These are phyloP conservation scores for Melanogaster broomeanus DNA, from an alignment of 768 basidiomycete species.

Conservation along the genomic window DNA sequence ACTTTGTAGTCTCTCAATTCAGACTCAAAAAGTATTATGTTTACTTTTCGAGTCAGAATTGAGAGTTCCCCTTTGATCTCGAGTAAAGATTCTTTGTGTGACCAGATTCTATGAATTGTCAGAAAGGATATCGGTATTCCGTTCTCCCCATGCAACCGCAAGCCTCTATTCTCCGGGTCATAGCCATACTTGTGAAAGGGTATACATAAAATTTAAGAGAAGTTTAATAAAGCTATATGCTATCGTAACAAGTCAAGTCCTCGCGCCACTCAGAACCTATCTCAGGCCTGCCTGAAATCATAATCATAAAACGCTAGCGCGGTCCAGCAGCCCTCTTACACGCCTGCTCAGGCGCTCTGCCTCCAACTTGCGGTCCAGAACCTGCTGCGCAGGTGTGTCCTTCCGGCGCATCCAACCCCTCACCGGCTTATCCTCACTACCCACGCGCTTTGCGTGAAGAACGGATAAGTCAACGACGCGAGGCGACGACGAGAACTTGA, in stretches of 20 bases:
- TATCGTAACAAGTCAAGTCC: neutral
- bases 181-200: neutral
- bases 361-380: constrained; percentile 74
- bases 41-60: too few species aligned
- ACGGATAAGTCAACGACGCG: constrained; percentile 83
- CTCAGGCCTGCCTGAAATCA: neutral
- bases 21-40: too few species aligned
- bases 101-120: too few species aligned
- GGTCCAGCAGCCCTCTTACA: constrained; percentile 70
- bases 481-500: constrained; percentile 80
- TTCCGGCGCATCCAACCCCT: constrained; percentile 80
- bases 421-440: constrained; percentile 43
- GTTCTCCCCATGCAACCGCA: too few species aligned
- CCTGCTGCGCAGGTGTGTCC: constrained; percentile 79
- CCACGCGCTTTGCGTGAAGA: constrained; percentile 51
- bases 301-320: constrained; percentile 43
- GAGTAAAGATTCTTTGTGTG: too few species aligned
- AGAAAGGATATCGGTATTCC: too few species aligned
- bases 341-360: constrained; percentile 70
- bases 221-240: neutral
- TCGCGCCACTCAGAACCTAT: neutral
- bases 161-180: neutral
- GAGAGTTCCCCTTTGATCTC: too few species aligned
- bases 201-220: neutral
- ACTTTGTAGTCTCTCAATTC: too few species aligned